Percentiles rank a stretch among this genome's conserved stretches.
Conservation (phyloP, 2,329 filamentous ascomycete species). For the Lomentospora prolificans region DNA sequence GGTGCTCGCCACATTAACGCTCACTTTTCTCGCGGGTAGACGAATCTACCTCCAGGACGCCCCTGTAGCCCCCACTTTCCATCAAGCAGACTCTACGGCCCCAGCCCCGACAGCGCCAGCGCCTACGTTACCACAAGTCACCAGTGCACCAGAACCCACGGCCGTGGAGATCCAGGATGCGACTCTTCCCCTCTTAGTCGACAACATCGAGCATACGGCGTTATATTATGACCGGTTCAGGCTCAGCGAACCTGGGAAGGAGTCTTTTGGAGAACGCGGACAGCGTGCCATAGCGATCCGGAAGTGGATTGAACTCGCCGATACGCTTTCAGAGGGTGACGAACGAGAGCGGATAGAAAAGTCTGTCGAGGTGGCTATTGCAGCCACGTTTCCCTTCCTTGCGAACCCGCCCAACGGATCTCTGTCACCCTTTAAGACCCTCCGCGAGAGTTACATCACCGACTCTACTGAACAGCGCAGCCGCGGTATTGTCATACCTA, state of each 20-base stretch:
- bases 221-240: conserved; percentile 10
- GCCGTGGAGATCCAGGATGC: not conserved
- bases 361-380: conserved; percentile 12
- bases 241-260: conserved; percentile 19
- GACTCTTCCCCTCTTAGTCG: not conserved
- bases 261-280: conserved; percentile 22
- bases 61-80: no score
- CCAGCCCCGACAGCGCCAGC: no score
- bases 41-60: no score
- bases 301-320: conserved; percentile 14
- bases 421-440: conserved; percentile 13
- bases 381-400: conserved; percentile 19
- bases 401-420: conserved; percentile 4
- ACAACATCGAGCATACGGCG: not conserved
- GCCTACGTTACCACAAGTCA: no score
- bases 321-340: not conserved
- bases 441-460: conserved; percentile 11
- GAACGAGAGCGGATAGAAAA: not conserved
- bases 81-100: no score
- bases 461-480: conserved; percentile 11
- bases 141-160: no score
- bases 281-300: conserved; percentile 17
- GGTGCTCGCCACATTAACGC: no score
- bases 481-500: conserved; percentile 26
- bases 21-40: no score